These are phyloP conservation scores for Yarrowia sp. DNA, from an alignment of 805 yeast species.

Conservation along the genomic window DNA sequence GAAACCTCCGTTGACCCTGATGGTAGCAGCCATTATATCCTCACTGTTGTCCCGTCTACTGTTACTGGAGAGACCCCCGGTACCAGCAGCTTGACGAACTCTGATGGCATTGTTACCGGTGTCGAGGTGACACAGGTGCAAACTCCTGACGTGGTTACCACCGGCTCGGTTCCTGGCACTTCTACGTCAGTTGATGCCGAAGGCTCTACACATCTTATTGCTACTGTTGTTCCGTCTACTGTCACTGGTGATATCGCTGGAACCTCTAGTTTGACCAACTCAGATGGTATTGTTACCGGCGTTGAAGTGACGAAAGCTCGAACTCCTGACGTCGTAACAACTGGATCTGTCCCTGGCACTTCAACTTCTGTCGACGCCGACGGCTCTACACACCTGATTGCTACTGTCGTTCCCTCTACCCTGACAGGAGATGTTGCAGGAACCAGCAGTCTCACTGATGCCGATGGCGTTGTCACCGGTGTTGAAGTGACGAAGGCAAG, in stretches of 20 bases:
- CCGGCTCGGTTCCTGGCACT: neutral
- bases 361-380: neutral
- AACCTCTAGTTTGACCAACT: neutral
- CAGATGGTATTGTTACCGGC: neutral
- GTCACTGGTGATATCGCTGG: neutral
- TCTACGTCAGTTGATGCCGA: neutral
- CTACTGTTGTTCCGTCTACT: neutral
- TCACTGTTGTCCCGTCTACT: neutral
- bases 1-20: too few species aligned
- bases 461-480: neutral
- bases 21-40: too few species aligned
- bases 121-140: neutral
- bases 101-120: neutral
- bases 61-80: neutral
- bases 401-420: neutral
- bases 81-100: neutral
- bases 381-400: neutral
- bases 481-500: neutral
- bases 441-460: neutral
- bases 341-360: neutral
- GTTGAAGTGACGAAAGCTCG: too few species aligned
- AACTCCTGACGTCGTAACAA: neutral
- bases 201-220: neutral
- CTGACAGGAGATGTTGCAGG: neutral
- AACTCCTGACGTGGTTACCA: neutral